Percentiles rank a stretch among this genome's conserved stretches.
Evolutionary conservation across 371 early-diverging fungal species (phyloP).

Genomic region (Mucor plumbeus): DNA sequence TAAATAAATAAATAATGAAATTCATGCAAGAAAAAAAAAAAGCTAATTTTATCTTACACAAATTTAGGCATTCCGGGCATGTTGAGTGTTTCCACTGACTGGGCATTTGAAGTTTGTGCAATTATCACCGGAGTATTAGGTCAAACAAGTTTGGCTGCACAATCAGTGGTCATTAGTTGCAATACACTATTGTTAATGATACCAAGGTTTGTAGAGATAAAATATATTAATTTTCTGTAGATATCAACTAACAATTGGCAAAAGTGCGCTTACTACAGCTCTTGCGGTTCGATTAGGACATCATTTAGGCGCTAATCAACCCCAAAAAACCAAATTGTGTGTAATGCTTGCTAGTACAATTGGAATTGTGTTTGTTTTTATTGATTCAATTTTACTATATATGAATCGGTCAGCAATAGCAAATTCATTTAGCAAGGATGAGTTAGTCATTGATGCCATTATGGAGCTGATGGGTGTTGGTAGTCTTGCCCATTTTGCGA

Average conservation of each 20-base stretch:
- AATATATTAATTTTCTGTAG: background rate
- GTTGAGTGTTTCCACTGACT: slow-evolving; percentile 52
- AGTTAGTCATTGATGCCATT: slow-evolving; percentile 47
- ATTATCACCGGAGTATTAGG: slow-evolving; percentile 47
- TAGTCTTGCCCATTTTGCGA: slow-evolving; percentile 73
- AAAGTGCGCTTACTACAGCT: slow-evolving; percentile 40
- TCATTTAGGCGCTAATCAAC: slow-evolving; percentile 41
- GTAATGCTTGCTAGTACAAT: slow-evolving; percentile 25
- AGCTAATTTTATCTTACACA: background rate
- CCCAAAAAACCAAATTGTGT: slow-evolving; percentile 31
- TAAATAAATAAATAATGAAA: slow-evolving; percentile 11
- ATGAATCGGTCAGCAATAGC: slow-evolving; percentile 30
- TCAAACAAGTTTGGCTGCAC: slow-evolving; percentile 48
- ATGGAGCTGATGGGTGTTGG: slow-evolving; percentile 74
- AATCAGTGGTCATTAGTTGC: slow-evolving; percentile 41
- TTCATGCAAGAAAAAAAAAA: background rate
- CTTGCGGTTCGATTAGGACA: slow-evolving; percentile 46
- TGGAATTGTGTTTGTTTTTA: slow-evolving; percentile 21
- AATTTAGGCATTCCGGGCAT: slow-evolving; percentile 50
- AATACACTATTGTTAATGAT: slow-evolving; percentile 45
- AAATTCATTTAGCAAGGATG: slow-evolving; percentile 52
- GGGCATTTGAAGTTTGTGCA: slow-evolving; percentile 60
- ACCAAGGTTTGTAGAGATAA: slow-evolving; percentile 27
- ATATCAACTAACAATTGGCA: background rate
- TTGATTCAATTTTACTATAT: slow-evolving; percentile 35